These are phyloP conservation scores for Hypoxylon sp. DNA, from an alignment of 2,329 filamentous ascomycete genomes.

Conservation along the genomic window DNA sequence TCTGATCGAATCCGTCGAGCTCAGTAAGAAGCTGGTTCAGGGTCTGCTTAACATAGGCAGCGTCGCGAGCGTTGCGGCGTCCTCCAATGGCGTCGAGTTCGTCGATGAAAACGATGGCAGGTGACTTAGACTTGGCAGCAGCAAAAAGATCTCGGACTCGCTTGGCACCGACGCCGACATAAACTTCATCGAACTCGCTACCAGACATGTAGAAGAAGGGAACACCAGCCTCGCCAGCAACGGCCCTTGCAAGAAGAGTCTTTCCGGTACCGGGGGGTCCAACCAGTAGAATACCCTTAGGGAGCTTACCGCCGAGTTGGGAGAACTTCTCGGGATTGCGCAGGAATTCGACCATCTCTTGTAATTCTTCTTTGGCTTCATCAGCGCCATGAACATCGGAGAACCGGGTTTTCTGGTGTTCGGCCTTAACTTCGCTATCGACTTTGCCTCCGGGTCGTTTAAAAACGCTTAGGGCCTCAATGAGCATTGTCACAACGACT, in stretches of 20 bases:
- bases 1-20: slow-evolving; percentile 96
- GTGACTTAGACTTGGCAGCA: slow-evolving; percentile 86
- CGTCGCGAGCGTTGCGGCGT: slow-evolving; percentile 92
- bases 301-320: slow-evolving; percentile 93
- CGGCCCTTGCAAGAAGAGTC: slow-evolving; percentile 93
- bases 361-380: slow-evolving; percentile 97
- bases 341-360: slow-evolving; percentile 96
- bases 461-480: slow-evolving; percentile 84
- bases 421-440: slow-evolving; percentile 89
- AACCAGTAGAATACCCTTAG: slow-evolving; percentile 95
- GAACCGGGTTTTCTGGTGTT: slow-evolving; percentile 93
- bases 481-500: slow-evolving; percentile 82
- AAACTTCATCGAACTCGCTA: slow-evolving; percentile 98
- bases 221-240: slow-evolving; percentile 96
- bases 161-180: slow-evolving; percentile 96
- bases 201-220: slow-evolving; percentile 99
- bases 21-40: slow-evolving; percentile 97
- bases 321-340: slow-evolving; percentile 95
- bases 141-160: slow-evolving; percentile 94
- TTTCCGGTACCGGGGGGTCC: slow-evolving; percentile 98
- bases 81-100: slow-evolving; percentile 95
- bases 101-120: slow-evolving; percentile 95
- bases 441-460: slow-evolving; percentile 81
- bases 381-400: slow-evolving; percentile 96
- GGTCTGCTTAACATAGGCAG: slow-evolving; percentile 96